Conservation (phyloP, 768 basidiomycete genomes). For the Amanita rimosa region DNA sequence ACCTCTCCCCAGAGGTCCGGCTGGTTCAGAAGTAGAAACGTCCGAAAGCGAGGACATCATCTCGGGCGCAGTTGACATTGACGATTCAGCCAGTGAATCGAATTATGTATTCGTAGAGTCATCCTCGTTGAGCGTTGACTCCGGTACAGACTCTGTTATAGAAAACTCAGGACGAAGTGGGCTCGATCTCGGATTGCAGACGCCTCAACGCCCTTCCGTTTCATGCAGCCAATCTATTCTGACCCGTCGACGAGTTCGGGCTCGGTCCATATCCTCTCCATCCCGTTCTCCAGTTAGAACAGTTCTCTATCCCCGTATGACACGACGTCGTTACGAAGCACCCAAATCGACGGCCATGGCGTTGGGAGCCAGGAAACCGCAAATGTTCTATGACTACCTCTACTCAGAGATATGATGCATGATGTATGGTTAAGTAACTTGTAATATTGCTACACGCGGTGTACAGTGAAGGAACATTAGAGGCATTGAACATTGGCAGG, state of each 20-base stretch:
- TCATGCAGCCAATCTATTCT: constrained; percentile 25
- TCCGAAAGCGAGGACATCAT: not conserved
- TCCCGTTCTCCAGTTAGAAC: constrained; percentile 38
- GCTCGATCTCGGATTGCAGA: not conserved
- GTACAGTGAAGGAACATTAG: not conserved
- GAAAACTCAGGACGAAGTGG: not conserved
- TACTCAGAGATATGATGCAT: constrained; percentile 18
- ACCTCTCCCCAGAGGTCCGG: not conserved
- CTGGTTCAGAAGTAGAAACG: not conserved
- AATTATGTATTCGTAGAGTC: constrained; percentile 21
- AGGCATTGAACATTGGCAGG: not conserved
- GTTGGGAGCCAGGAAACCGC: constrained; percentile 3
- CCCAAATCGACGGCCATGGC: constrained; percentile 4
- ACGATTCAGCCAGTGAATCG: constrained; percentile 16
- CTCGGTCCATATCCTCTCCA: constrained; percentile 39
- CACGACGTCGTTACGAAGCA: constrained; percentile 5
- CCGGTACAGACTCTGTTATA: constrained; percentile 1
- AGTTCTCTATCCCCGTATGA: constrained; percentile 16
- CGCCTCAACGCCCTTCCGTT: constrained; percentile 9
- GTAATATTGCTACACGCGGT: not conserved
- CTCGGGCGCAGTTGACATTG: constrained; percentile 1
- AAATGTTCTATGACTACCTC: constrained; percentile 33
- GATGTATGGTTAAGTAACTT: not conserved
- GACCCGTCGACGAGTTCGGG: constrained; percentile 19
- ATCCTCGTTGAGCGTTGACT: constrained; percentile 16